Base-by-base conservation (phyloP, 140 eudicot species). In the Anethum foeniculum region DNA sequence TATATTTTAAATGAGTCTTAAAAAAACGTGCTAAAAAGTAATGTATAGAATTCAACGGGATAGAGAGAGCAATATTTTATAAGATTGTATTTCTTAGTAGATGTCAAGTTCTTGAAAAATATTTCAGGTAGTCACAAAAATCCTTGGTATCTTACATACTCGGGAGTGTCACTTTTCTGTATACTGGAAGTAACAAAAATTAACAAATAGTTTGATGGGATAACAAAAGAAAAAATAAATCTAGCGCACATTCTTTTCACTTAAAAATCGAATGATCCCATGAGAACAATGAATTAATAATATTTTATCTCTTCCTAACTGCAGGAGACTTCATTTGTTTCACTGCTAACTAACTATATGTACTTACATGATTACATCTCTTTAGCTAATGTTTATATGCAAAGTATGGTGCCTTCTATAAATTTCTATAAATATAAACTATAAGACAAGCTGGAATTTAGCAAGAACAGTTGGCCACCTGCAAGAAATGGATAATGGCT, bases 381-480 rank as follows among this genome's bases (percentile, higher is more conserved):
- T 89, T 85, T 78, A 86, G 28, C 84, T 79, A 84, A 28, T 28
- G 64, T 76, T 88, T 86, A 74, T 87, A 88, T 87, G 81, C 85
- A 87, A 90, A 90, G 6, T 80, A 77, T 86, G 75, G 78, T 75
- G 34, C 75, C 77, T 75, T 1, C 41, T 46, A 56, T 60, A 6
- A 23, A 43, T 23, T 47, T 82, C 85, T 80, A 32, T 38, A 32
- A 84, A 4, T 72, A 16, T 68, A 32, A 73, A 80, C 85, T 58
- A 64, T 49, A 71, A 36, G 38, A 71, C 47, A 75, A 5, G 48
- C 19, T 78, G 36, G 46, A 44, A 36, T 44, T 79, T 79, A 68
- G 28, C 41, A 21, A 32, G 79, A 76, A 27, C 43, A 80, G 71
- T 19, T 78, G 64, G 67, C 43, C 65, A 51, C 69, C 60, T 58